Evolutionary conservation across 2,329 filamentous ascomycete species (phyloP), one percentile per base, ranked within the genome.

Genomic region (Colletotrichum coccodes): DNA sequence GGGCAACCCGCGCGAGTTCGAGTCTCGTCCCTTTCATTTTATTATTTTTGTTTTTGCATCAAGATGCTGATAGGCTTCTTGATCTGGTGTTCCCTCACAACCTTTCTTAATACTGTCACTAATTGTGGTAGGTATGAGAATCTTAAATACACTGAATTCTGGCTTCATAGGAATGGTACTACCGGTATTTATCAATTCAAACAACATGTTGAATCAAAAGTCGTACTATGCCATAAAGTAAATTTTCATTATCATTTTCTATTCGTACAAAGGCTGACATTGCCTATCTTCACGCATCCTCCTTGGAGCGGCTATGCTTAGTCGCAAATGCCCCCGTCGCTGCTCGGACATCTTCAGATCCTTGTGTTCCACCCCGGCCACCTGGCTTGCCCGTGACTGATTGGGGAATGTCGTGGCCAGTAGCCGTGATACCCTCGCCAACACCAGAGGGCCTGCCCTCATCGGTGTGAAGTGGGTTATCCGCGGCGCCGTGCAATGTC

Each of bases 1-100:
- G 56, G 56, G 56, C 56, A 59, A 59, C 56, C 56, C 56, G 40
- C 56, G 56, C 56, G 56, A 59, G 56, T 59, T 59, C 56, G 56
- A 59, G 56, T 59, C 56, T 47, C 56, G 56, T 59, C 56, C 56
- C 56, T 59, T 59, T 59, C 40, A 59, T 47, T n/a, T 23, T 0
- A 28, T n/a, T 9, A 14, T n/a, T 12, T 26, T 12, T 7, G 2
- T 5, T 6, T 3, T 47, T 6, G 9, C 9, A 26, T 26, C 4
- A 14, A 6, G 12, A 12, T 26, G 12, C 1, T 7, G 4, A 9
- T 14, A 1, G 5, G 7, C n/a, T n/a, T n/a, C n/a, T n/a, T n/a
- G n/a, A n/a, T n/a, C n/a, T n/a, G n/a, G n/a, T n/a, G n/a, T n/a
- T n/a, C n/a, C n/a, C n/a, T n/a, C n/a, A n/a, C n/a, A n/a, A n/a